phyloP scores from a whole-genome alignment of 495 filamentous ascomycete genomes.

The Penicillium verhagenii region DNA sequence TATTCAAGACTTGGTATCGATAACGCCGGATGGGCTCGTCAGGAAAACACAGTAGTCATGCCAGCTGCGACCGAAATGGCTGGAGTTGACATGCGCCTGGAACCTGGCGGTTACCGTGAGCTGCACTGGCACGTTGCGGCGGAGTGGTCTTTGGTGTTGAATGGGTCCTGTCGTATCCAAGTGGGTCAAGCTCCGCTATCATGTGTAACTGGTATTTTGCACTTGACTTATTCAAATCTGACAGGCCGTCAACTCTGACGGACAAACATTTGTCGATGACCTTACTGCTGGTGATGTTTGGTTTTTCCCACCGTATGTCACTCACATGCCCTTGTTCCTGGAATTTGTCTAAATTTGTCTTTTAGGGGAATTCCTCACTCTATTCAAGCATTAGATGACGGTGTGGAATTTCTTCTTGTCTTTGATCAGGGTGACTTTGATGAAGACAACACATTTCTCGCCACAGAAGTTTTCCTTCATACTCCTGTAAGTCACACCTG shows the following conservation, averaged over 20 bases:
- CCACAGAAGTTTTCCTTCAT: constrained; percentile 60
- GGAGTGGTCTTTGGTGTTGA: constrained; percentile 67
- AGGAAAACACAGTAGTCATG: constrained; percentile 62
- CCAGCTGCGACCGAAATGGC: constrained; percentile 67
- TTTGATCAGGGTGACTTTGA: constrained; percentile 70
- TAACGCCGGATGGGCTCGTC: constrained; percentile 65
- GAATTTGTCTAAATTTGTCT: too few relatives aligned
- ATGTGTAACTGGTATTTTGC: not conserved
- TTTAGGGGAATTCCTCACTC: constrained; percentile 62
- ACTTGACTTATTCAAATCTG: not conserved
- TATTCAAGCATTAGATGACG: constrained; percentile 63
- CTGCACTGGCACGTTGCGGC: constrained; percentile 71
- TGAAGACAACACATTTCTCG: constrained; percentile 68
- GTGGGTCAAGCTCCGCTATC: constrained; percentile 16
- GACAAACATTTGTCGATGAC: constrained; percentile 65
- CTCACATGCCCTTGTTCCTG: not conserved
- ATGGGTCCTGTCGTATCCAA: constrained; percentile 59
- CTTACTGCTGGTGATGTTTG: constrained; percentile 66
- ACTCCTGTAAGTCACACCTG: constrained; percentile 33
- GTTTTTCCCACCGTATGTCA: constrained; percentile 58
- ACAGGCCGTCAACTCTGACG: constrained; percentile 60
- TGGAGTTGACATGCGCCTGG: constrained; percentile 76
- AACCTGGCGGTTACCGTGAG: constrained; percentile 63
- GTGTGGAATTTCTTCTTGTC: constrained; percentile 67
- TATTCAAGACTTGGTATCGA: constrained; percentile 48